Evolutionary conservation across 2,329 filamentous ascomycete species (phyloP).

Genomic region (Verticillium isaacii): DNA sequence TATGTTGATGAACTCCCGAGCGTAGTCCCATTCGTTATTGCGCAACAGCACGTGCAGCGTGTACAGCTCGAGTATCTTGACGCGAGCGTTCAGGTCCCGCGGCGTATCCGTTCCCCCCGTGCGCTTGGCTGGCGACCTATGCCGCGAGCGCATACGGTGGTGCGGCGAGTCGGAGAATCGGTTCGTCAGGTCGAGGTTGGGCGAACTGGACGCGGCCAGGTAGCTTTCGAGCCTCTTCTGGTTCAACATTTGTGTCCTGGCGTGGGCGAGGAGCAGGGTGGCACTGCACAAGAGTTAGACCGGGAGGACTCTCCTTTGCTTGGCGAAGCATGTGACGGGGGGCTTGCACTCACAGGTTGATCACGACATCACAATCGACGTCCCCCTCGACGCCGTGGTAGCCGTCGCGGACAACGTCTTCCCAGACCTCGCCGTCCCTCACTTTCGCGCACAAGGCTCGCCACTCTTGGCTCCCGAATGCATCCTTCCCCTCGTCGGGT

Average conservation of each 20-base stretch:
- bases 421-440: constrained; percentile 88
- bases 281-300: constrained; percentile 49
- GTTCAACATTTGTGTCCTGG: constrained; percentile 75
- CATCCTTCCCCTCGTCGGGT: constrained; percentile 81
- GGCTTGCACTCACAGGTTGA: constrained; percentile 62
- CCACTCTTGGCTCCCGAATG: constrained; percentile 85
- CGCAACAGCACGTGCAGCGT: constrained; percentile 90
- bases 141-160: constrained; percentile 28
- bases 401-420: constrained; percentile 80
- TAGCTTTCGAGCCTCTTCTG: constrained; percentile 87
- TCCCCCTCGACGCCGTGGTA: constrained; percentile 86
- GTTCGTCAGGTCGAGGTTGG: constrained; percentile 66
- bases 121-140: constrained; percentile 41
- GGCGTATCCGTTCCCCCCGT: constrained; percentile 72
- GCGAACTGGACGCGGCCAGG: constrained; percentile 70
- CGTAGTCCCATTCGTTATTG: constrained; percentile 95
- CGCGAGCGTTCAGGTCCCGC: constrained; percentile 74
- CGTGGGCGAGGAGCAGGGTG: constrained; percentile 86
- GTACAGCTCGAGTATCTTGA: constrained; percentile 93
- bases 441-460: constrained; percentile 77
- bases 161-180: constrained; percentile 48
- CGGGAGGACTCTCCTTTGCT: neutral
- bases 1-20: constrained; percentile 81
- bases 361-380: constrained; percentile 91
- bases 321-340: neutral